Evolutionary conservation across 441 rosid species (phyloP), one percentile per base, ranked within the genome.

Genomic region (Metrosideros polymorpha): DNA sequence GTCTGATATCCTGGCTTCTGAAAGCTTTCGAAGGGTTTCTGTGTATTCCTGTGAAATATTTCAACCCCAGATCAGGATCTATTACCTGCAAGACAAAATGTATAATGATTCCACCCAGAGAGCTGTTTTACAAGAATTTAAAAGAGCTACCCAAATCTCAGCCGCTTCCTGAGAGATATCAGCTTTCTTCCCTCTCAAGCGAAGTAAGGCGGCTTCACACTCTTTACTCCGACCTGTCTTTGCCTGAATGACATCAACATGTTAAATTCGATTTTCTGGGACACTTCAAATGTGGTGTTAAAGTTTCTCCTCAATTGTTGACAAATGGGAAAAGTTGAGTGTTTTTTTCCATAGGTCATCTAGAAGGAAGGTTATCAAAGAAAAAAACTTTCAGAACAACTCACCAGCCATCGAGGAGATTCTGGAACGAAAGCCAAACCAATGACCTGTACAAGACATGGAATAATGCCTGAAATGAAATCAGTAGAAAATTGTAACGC

Each of bases 31-130:
- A 85, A 93, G 86, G 54, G 85, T 88, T 89, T 92, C 92, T 12
- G 97, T 96, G 86, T 93, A 93, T 50, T 94, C 95, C 98, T 96
- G 66, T 14, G 84, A 85, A 85, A 45, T 22, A 75, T 5, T 57
- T 47, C 84, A 82, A 35, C 25, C 25, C 83, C 25, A 55, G 59
- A 35, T 42, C 51, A 29, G 25, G 24, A 49, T 47, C 82, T 4
- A 30, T 54, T 35, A 19, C 50, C 35, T 22, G 83, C 17, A 42
- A 12, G 4, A 29, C 0, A 52, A 24, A 61, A 82, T 32, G 45
- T 51, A 52, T 15, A 4, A 6, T 35, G 14, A 52, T 75, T 19
- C 27, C 57, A 85, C 8, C 47, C 17, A 39, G 49, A 39, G 9
- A 71, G 47, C 35, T 71, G n/a, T 51, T 27, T 9, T 29, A 52